Base-by-base conservation (phyloP, 352 stramenopile genomes). In the Phytophthora cactorum region DNA sequence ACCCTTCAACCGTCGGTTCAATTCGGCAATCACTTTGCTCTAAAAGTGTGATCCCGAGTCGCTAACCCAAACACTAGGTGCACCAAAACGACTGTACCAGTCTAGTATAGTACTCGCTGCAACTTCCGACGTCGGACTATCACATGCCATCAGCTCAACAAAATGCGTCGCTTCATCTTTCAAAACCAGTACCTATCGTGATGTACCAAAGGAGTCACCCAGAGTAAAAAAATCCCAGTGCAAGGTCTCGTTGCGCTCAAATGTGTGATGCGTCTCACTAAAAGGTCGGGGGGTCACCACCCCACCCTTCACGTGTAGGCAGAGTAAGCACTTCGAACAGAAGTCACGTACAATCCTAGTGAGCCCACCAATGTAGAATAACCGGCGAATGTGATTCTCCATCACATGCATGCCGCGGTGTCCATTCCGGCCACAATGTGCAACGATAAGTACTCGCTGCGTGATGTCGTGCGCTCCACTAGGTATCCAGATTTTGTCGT, bases 291-390 rank as follows among this genome's bases (percentile, higher is more conserved):
- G 53, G 34, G 56, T 51, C 1, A 69, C 27, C 4, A 22, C 17
- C 17, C 53, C 52, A 14, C 52, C 52, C 10, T 69, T 69, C 0
- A 69, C 61, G 31, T 69, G 61, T 14, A 69, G 12, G n/a, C 45
- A 69, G 7, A 69, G 61, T 31, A 59, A n/a, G 45, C 52, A 69
- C 27, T 55, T 67, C 41, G 8, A 27, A 22, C 50, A 67, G 29
- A 67, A 67, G 8, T 22, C 51, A 2, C 31, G 29, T 29, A 61
- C 59, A 27, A 51, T 60, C 59, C 5, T n/a, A 27, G 3, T 29
- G 4, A 55, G 12, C 31, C 59, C 50, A 34, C 9, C 9, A 55
- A 67, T 55, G 6, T 6, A 32, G 60, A 68, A 62, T 32, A 68
- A n/a, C 31, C 44, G 41, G 3, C 34, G 43, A 8, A 68, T 46